phyloP scores from a whole-genome alignment of 1,139 yeast species.

The Diutina scorzettiae region DNA sequence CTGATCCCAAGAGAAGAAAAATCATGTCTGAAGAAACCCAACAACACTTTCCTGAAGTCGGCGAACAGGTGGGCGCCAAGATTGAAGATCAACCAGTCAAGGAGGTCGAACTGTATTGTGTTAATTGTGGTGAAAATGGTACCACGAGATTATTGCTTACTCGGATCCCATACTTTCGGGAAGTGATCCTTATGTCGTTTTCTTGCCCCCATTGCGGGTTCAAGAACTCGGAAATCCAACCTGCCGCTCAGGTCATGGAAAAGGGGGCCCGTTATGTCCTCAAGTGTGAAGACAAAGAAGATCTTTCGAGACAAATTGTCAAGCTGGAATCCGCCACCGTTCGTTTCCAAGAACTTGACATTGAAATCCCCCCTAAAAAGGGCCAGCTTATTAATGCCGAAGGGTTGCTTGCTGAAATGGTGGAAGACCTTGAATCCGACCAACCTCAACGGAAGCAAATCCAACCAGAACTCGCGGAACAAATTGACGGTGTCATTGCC shows the following conservation, averaged over 20 bases:
- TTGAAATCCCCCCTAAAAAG: constrained; percentile 90
- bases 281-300: constrained; percentile 58
- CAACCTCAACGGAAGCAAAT: constrained; percentile 64
- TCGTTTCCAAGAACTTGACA: constrained; percentile 71
- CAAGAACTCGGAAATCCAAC: constrained; percentile 86
- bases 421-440: constrained; percentile 68
- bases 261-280: constrained; percentile 71
- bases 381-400: constrained; percentile 92
- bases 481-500: constrained; percentile 58
- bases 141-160: constrained; percentile 75
- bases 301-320: constrained; percentile 82
- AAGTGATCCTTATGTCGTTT: constrained; percentile 89
- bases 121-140: constrained; percentile 89
- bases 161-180: constrained; percentile 83
- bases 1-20: constrained; percentile 4
- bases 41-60: not conserved
- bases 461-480: constrained; percentile 66
- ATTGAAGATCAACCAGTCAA: constrained; percentile 95
- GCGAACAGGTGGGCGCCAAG: constrained; percentile 25
- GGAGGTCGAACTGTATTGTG: constrained; percentile 88
- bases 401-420: constrained; percentile 75
- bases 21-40: not conserved
- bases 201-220: constrained; percentile 92
- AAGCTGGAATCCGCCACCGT: constrained; percentile 84
- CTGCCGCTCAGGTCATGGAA: constrained; percentile 82